Conservation (phyloP, 768 basidiomycete species). For the Pleurotus salmoneostramineus region DNA sequence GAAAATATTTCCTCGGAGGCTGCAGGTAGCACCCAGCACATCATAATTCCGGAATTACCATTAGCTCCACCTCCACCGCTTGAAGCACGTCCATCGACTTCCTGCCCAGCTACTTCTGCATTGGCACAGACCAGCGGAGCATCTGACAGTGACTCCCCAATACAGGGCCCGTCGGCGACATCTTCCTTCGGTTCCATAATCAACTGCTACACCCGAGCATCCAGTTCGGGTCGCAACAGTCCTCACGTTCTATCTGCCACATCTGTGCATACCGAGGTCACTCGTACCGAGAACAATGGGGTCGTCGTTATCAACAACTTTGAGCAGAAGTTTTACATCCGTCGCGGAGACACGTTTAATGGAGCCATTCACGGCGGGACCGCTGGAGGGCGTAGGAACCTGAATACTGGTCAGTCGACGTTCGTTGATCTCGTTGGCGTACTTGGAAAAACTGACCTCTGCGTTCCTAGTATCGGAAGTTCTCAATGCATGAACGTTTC, state of each 20-base stretch:
- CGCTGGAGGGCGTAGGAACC: not conserved
- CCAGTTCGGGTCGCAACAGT: not conserved
- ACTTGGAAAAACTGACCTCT: not conserved
- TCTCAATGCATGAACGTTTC: not conserved
- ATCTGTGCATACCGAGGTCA: not conserved
- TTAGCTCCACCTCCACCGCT: not conserved
- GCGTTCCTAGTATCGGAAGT: not conserved
- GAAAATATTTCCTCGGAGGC: not conserved
- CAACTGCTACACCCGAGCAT: not conserved
- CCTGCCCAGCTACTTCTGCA: not conserved
- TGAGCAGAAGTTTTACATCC: not conserved
- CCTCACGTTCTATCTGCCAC: not conserved
- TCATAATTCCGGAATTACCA: not conserved
- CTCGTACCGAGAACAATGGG: not conserved
- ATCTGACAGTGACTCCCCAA: not conserved
- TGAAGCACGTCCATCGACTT: not conserved
- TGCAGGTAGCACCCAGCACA: not conserved
- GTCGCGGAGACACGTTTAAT: not conserved
- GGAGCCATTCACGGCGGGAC: not conserved
- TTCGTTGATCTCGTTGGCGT: not conserved
- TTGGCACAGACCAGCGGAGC: not conserved
- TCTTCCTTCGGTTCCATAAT: not conserved
- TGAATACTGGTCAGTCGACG: not conserved
- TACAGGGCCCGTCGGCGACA: not conserved
- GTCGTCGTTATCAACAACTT: not conserved